These are phyloP conservation scores for Pichia sp. DNA, from an alignment of 1,139 yeast genomes.

Conservation along the genomic window DNA sequence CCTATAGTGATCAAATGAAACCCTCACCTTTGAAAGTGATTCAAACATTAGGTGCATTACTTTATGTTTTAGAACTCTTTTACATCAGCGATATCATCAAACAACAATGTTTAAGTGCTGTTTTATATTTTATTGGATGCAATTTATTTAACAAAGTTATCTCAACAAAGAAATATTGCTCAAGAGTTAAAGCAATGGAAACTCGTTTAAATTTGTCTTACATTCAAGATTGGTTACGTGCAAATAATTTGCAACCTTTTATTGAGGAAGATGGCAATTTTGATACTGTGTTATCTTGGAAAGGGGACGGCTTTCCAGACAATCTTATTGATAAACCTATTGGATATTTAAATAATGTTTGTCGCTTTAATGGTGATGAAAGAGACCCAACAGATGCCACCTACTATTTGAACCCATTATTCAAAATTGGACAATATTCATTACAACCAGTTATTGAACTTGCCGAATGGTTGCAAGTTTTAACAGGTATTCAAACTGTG, in stretches of 20 bases:
- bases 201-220: conserved; percentile 79
- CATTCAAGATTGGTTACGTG: conserved; percentile 88
- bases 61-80: conserved; percentile 79
- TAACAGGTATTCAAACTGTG: conserved; percentile 47
- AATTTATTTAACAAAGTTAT: conserved; percentile 69
- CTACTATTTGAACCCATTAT: conserved; percentile 53
- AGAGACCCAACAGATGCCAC: conserved; percentile 33
- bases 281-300: conserved; percentile 18
- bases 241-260: conserved; percentile 57
- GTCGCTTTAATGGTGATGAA: conserved; percentile 31
- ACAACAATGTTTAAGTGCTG: conserved; percentile 71
- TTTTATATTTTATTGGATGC: conserved; percentile 72
- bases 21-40: conserved; percentile 86
- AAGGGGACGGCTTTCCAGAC: conserved; percentile 35
- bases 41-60: conserved; percentile 82
- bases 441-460: conserved; percentile 72
- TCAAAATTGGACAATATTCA: conserved; percentile 56
- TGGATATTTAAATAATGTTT: conserved; percentile 23
- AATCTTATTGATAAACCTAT: conserved; percentile 29
- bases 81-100: conserved; percentile 70
- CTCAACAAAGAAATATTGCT: conserved; percentile 55
- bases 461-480: conserved; percentile 85
- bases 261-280: conserved; percentile 37
- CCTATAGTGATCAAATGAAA: conserved; percentile 55
- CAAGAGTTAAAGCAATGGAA: conserved; percentile 84